Base-by-base conservation (phyloP, 1,139 yeast genomes). In the Scheffersomyces illinoinensis region DNA sequence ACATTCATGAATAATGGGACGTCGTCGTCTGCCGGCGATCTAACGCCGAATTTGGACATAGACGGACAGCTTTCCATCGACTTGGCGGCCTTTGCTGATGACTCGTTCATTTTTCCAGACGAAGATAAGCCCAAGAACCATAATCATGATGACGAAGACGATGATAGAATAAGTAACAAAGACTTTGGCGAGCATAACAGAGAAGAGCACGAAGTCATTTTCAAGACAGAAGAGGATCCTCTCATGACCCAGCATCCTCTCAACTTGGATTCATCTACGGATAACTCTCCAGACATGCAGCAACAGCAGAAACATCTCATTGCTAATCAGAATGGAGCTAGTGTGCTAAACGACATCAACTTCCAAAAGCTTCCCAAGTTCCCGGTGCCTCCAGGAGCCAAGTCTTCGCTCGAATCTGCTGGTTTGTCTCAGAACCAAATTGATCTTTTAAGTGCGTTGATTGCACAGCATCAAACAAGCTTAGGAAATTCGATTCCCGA, bases 61-160 rank as follows among this genome's bases (percentile, higher is more conserved):
- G 93, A 89, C 67, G 91, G 89, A 58, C 89, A 89, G 64, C 74
- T 89, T 39, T 85, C 90, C 39, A 85, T 89, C 47, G 95, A 89
- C 69, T 77, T 89, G 64, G 90, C 92, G 19, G 93, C 92, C 0
- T 89, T 89, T 79, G 93, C 93, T 0, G 93, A 89, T 66, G 93
- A 89, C 62, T 82, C 89, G 8, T 89, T 89, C 65, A 83, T 89
- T 3, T 89, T 89, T 68, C 92, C 93, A 0, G 95, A 89, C 68
- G 93, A 89, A 68, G 93, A 88, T 51, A 88, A 89, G 69, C 88
- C 88, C 3, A 71, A 73, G 50, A 67, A 70, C 54, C 68, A 63
- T 39, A 63, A 68, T 55, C 62, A 62, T 33, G 66, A 62, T 53
- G 61, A 61, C 21, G 59, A 60, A n/a, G 53, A 53, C 26, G 52